Percentiles rank a stretch among this genome's conserved stretches.
These are phyloP conservation scores for Austroboletus niveus DNA, from an alignment of 1,284 basidiomycete genomes.

Conservation along the genomic window DNA sequence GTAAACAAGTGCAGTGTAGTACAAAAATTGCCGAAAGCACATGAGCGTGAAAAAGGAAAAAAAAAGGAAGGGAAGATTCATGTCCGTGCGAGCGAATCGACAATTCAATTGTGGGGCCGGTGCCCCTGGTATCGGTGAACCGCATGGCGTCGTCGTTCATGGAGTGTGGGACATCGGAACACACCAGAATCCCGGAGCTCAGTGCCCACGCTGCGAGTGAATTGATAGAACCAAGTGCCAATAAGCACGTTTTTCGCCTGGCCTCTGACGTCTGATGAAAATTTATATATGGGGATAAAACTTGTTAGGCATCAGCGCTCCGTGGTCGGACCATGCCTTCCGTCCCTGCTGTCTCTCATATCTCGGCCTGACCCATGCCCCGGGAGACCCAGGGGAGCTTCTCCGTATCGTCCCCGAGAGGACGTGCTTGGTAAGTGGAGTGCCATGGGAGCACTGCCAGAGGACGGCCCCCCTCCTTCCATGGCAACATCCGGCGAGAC, in stretches of 20 bases:
- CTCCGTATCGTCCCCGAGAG: slow-evolving; percentile 29
- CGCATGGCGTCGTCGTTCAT: not conserved
- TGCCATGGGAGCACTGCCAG: slow-evolving; percentile 21
- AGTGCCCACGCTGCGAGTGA: not conserved
- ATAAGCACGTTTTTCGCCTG: not conserved
- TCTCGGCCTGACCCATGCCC: slow-evolving; percentile 25
- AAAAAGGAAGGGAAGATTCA: slow-evolving; percentile 14
- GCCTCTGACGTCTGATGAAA: not conserved
- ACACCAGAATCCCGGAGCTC: slow-evolving; percentile 7
- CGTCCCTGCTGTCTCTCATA: slow-evolving; percentile 25
- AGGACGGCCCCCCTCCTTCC: slow-evolving; percentile 21
- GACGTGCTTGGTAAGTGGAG: slow-evolving; percentile 29
- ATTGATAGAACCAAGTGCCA: slow-evolving; percentile 6
- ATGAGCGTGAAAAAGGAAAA: not conserved
- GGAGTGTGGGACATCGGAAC: slow-evolving; percentile 13
- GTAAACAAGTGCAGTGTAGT: not conserved
- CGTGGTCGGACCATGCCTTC: slow-evolving; percentile 27
- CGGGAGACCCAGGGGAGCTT: slow-evolving; percentile 16
- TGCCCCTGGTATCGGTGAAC: not conserved
- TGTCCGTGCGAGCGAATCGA: slow-evolving; percentile 21
- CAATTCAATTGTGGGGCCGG: not conserved
- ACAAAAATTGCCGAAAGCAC: not conserved
- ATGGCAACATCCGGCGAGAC: slow-evolving; percentile 30
- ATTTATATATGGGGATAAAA: not conserved
- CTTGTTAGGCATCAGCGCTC: slow-evolving; percentile 23